A percentile compares a stretch with the other conserved stretches of the same genome.
These are phyloP conservation scores for Dysphania ambrosioides DNA, from an alignment of 148 eudicot genomes.

Conservation along the genomic window DNA sequence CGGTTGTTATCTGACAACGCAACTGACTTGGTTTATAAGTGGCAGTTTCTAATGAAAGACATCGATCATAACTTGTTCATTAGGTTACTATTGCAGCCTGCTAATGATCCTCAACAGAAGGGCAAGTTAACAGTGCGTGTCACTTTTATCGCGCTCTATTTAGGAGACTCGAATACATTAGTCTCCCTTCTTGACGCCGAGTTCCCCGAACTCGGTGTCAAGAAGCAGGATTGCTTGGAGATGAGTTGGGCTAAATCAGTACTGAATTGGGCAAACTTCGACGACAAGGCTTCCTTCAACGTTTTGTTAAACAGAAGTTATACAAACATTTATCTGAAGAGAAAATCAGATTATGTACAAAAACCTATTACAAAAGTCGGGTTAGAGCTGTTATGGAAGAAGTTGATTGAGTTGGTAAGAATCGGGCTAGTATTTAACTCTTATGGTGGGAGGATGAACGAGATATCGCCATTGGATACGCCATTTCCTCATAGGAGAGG, in stretches of 20 bases:
- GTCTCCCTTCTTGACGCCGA: constrained; percentile 15
- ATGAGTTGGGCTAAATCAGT: constrained; percentile 45
- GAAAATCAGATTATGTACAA: constrained; percentile 48
- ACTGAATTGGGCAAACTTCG: constrained; percentile 34
- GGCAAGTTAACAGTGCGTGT: constrained; percentile 26
- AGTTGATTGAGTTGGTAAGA: constrained; percentile 24
- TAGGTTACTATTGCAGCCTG: constrained; percentile 36
- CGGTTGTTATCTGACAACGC: constrained; percentile 1
- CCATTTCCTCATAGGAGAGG: constrained; percentile 60
- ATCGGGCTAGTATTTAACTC: constrained; percentile 40
- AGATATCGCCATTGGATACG: constrained; percentile 28
- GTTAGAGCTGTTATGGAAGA: constrained; percentile 34
- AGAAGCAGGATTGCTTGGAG: constrained; percentile 36
- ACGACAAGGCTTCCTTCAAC: constrained; percentile 10
- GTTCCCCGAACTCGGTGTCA: constrained; percentile 46
- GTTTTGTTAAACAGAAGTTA: constrained; percentile 30
- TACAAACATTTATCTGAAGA: constrained; percentile 22
- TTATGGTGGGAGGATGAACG: constrained; percentile 47
- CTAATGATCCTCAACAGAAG: constrained; percentile 8
- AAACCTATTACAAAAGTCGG: constrained; percentile 39
- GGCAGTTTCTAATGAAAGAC: constrained; percentile 37
- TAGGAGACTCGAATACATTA: constrained; percentile 33
- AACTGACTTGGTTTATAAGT: constrained; percentile 30
- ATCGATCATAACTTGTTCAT: constrained; percentile 42
- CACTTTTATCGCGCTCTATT: constrained; percentile 33